Base-by-base conservation (phyloP, 2,329 filamentous ascomycete species). In the Aspergillus latus region DNA sequence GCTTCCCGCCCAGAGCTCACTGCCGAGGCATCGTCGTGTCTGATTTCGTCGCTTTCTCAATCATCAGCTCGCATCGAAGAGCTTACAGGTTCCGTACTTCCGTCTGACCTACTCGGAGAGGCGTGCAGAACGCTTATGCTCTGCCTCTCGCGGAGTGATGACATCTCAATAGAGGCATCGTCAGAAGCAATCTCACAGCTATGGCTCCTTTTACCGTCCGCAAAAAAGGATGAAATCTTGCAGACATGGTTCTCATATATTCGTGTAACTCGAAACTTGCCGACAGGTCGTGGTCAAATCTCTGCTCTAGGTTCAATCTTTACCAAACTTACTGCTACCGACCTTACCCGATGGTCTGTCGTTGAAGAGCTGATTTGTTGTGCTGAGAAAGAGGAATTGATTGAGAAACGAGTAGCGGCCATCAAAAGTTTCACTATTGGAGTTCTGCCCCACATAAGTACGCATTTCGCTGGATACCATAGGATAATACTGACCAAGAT, bases 231-330 rank as follows among this genome's bases (percentile, higher is more conserved):
- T n/a, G 60, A 67, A 16, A 69, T 72, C 2, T 64, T 77, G 5
- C 65, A 71, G 43, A 60, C 56, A 16, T 79, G 76, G 76, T 69
- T 78, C 53, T 65, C 70, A 29, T 64, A 73, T 50, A 69, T 76
- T 15, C 64, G 67, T 36, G 62, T 67, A 28, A 70, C 69, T 46
- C 70, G 70, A 62, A 72, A 72, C 50, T 62, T 71, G 28, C 70
- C 72, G 11, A 74, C 71, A 45, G 74, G 75, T 15, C 73, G 73
- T 29, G 77, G 77, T 7, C 75, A 78, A 52, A 74, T 80, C 42
- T 68, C 71, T 36, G 73, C 74, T 4, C 63, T 80, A 7, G 74
- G 76, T 4, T 65, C 70, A 13, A 71, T 74, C 32, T 79, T 72
- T 61, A 69, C 66, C 56, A 65, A 63, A 36, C 62, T 77, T 46